A percentile compares a stretch with the other conserved stretches of the same genome.
These are phyloP conservation scores for Fusarium fujikuroi DNA, from an alignment of 2,329 filamentous ascomycete species.

Conservation along the genomic window DNA sequence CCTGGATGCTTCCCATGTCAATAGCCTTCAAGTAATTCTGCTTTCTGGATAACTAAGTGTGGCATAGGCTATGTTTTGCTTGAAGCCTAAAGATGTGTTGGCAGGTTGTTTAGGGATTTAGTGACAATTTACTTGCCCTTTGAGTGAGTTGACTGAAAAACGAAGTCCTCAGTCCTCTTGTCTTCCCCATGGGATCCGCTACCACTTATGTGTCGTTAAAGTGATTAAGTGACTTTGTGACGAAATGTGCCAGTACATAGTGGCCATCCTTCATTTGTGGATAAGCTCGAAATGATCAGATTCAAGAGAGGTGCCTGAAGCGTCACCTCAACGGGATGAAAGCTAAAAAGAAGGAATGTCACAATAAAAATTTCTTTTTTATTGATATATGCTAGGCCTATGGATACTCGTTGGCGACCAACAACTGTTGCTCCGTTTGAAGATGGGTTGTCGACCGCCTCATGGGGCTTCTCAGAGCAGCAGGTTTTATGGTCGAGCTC, in stretches of 20 bases:
- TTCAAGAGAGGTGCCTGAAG: too few species aligned
- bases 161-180: neutral
- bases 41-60: neutral
- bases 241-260: neutral
- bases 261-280: too few species aligned
- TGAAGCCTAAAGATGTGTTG: neutral
- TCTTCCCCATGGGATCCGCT: neutral
- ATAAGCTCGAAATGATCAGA: neutral
- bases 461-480: neutral
- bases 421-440: neutral
- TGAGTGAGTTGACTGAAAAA: neutral
- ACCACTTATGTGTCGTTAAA: neutral
- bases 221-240: neutral
- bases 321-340: too few species aligned
- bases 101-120: neutral
- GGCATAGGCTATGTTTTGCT: neutral
- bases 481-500: neutral
- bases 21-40: neutral
- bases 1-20: too few species aligned
- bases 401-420: neutral
- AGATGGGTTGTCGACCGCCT: neutral
- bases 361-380: too few species aligned
- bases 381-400: neutral
- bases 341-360: fast-evolving
- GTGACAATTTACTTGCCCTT: neutral